These are phyloP conservation scores for Aspergillus pseudoterreus DNA, from an alignment of 2,329 filamentous ascomycete species.

Conservation along the genomic window DNA sequence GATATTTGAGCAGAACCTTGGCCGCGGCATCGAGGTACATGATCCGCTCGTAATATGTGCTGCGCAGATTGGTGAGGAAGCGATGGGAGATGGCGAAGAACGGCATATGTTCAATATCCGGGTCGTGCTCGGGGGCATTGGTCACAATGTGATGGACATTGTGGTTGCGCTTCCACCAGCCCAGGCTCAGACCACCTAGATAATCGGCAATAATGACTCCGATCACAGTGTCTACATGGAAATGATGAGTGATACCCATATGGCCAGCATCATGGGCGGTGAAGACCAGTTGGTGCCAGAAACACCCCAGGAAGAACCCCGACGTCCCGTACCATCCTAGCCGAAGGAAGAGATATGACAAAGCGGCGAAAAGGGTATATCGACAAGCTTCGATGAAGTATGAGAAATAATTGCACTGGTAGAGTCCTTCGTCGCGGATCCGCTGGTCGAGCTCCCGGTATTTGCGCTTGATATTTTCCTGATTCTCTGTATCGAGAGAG, in stretches of 20 bases:
- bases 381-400: constrained; percentile 73
- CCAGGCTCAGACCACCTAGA: constrained; percentile 80
- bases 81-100: constrained; percentile 84
- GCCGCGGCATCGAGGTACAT: constrained; percentile 76
- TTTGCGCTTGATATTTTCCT: constrained; percentile 71
- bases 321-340: constrained; percentile 66
- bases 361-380: constrained; percentile 64
- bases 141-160: constrained; percentile 97
- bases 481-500: constrained; percentile 66
- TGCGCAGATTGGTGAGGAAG: constrained; percentile 68
- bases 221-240: constrained; percentile 75
- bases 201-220: constrained; percentile 90
- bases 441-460: constrained; percentile 74
- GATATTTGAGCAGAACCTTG: constrained; percentile 65
- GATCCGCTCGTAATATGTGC: constrained; percentile 77
- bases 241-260: constrained; percentile 94
- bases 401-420: constrained; percentile 75
- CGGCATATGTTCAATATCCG: constrained; percentile 88
- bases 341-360: constrained; percentile 59
- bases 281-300: constrained; percentile 96
- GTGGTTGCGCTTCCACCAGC: constrained; percentile 97
- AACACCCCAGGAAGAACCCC: constrained; percentile 69
- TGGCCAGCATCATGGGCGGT: constrained; percentile 92
- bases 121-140: constrained; percentile 91
- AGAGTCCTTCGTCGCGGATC: constrained; percentile 72